A percentile compares a stretch with the other conserved stretches of the same genome.
phyloP scores from a whole-genome alignment of 441 rosid genomes.

The Pelargonium myrrhifolium region DNA sequence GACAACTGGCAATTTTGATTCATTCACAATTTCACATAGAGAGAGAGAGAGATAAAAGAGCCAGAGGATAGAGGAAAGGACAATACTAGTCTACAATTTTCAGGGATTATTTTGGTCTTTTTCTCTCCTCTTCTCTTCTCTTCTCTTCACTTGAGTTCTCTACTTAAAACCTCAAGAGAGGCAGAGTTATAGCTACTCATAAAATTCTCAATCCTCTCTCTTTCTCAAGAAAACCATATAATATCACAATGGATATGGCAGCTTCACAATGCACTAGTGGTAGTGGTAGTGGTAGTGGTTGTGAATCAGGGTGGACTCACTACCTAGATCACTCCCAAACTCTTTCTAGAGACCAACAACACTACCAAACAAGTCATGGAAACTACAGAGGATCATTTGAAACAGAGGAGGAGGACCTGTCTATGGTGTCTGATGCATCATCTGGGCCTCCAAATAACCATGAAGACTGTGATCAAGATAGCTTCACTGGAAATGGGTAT shows the following conservation, averaged over 20 bases:
- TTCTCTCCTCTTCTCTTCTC: no score
- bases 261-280: constrained; percentile 44
- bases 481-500: constrained; percentile 22
- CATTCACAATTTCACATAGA: background rate
- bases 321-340: constrained; percentile 53
- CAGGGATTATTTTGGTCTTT: no score
- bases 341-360: background rate
- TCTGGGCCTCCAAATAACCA: constrained; percentile 48
- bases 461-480: constrained; percentile 26
- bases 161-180: background rate
- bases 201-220: background rate
- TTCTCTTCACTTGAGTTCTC: background rate
- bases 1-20: constrained; percentile 2
- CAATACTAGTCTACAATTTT: background rate
- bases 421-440: constrained; percentile 78
- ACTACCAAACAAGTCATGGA: constrained; percentile 10
- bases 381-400: constrained; percentile 19
- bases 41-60: background rate
- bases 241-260: constrained; percentile 36
- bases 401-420: constrained; percentile 47
- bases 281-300: constrained; percentile 41
- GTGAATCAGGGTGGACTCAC: constrained; percentile 84
- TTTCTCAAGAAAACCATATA: background rate
- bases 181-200: no score
- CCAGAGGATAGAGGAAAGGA: background rate